These are phyloP conservation scores for Torulaspora franciscae DNA, from an alignment of 805 yeast species.

Conservation along the genomic window DNA sequence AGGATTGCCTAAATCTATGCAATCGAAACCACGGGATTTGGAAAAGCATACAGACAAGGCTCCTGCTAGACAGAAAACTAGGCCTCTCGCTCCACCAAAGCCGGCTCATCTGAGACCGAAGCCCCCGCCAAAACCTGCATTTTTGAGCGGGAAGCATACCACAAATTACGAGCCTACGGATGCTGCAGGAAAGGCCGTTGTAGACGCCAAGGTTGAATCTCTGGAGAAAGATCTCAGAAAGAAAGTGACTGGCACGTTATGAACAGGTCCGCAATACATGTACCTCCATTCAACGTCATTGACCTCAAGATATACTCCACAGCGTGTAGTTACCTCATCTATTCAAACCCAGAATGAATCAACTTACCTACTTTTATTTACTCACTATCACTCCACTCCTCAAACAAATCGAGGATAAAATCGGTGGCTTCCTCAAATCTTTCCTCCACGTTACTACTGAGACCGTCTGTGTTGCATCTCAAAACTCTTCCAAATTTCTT, in stretches of 20 bases:
- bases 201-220: constrained; percentile 47
- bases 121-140: constrained; percentile 48
- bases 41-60: background rate
- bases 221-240: constrained; percentile 52
- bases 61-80: background rate
- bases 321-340: background rate
- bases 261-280: background rate
- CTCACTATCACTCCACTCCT: constrained; percentile 52
- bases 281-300: background rate
- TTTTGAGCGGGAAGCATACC: constrained; percentile 22
- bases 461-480: constrained; percentile 63
- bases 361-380: constrained; percentile 7
- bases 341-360: background rate
- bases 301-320: no score
- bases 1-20: background rate
- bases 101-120: constrained; percentile 40
- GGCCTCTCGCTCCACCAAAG: constrained; percentile 51
- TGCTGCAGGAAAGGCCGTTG: constrained; percentile 32
- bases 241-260: constrained; percentile 57
- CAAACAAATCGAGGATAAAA: constrained; percentile 73
- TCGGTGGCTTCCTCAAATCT: constrained; percentile 82
- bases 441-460: constrained; percentile 73
- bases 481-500: constrained; percentile 88
- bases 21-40: background rate
- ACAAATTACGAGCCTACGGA: background rate